Percentiles rank a stretch among this genome's conserved stretches.
phyloP scores from a whole-genome alignment of 2,329 filamentous ascomycete genomes.

The Aureobasidium sp. region DNA sequence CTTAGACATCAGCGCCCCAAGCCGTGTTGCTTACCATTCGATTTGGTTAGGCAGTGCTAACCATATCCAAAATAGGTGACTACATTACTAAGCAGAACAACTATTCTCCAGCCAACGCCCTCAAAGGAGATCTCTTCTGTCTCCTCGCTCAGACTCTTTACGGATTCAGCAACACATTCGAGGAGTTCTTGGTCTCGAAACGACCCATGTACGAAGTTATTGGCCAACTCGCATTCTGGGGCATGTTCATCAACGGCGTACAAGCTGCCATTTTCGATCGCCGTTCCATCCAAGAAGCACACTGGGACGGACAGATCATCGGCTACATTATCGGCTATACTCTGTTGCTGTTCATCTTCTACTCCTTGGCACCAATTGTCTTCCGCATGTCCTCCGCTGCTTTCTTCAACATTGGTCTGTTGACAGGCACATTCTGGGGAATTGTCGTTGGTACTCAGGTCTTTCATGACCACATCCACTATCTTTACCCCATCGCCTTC shows the following conservation, averaged over 20 bases:
- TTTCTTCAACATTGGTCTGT: constrained; percentile 91
- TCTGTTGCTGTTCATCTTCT: constrained; percentile 74
- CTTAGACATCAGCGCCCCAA: too few relatives aligned
- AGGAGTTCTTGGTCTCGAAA: constrained; percentile 88
- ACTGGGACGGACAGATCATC: constrained; percentile 48
- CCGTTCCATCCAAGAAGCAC: constrained; percentile 49
- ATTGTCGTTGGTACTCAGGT: constrained; percentile 85
- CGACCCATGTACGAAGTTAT: constrained; percentile 88
- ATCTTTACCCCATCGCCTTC: constrained; percentile 92
- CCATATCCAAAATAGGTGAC: constrained; percentile 40
- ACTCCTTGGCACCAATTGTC: constrained; percentile 76
- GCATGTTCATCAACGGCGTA: constrained; percentile 81
- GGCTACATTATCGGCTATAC: constrained; percentile 91
- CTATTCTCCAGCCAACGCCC: constrained; percentile 56
- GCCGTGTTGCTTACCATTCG: too few relatives aligned
- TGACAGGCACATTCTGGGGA: constrained; percentile 97
- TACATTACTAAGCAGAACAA: constrained; percentile 66
- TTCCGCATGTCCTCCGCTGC: constrained; percentile 85
- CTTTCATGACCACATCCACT: constrained; percentile 74
- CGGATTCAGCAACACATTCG: constrained; percentile 81
- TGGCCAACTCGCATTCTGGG: constrained; percentile 82
- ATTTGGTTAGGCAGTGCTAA: too few relatives aligned
- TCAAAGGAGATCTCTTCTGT: constrained; percentile 91
- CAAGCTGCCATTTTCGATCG: constrained; percentile 92
- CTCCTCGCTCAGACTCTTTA: constrained; percentile 85